These are phyloP conservation scores for Apiotrichum domesticum DNA, from an alignment of 1,284 basidiomycete species.

Conservation along the genomic window DNA sequence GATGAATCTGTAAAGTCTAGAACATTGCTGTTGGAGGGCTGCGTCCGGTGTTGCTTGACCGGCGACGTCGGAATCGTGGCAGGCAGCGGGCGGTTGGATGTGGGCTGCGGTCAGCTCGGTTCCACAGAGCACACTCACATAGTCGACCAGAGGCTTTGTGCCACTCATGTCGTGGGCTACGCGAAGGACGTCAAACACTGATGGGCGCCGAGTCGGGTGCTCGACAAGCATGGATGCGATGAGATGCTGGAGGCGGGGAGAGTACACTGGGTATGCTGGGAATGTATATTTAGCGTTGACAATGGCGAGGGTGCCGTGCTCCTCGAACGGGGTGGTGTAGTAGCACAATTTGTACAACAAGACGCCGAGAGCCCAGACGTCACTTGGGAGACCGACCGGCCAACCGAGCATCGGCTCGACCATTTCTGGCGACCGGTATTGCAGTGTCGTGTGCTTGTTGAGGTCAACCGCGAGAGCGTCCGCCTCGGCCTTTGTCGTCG, in stretches of 20 bases:
- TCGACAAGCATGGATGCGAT: conserved; percentile 87
- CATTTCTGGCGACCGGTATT: conserved; percentile 97
- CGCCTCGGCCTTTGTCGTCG: conserved; percentile 71
- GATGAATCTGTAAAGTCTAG: conserved; percentile 42
- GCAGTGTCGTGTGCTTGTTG: conserved; percentile 88
- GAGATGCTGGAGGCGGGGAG: conserved; percentile 71
- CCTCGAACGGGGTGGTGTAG: conserved; percentile 98
- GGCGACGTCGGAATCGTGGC: conserved; percentile 1
- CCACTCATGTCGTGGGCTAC: conserved; percentile 75
- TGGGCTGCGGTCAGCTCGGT: background rate
- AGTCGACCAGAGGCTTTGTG: conserved; percentile 70
- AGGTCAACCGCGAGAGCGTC: conserved; percentile 83
- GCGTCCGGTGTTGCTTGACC: background rate
- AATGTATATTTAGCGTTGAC: conserved; percentile 94
- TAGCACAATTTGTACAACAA: conserved; percentile 83
- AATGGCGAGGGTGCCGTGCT: conserved; percentile 92
- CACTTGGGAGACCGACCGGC: conserved; percentile 51
- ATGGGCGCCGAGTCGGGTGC: conserved; percentile 72
- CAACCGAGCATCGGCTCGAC: conserved; percentile 59
- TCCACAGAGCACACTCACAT: conserved; percentile 35
- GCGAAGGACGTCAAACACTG: conserved; percentile 70
- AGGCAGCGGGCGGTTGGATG: conserved; percentile 1
- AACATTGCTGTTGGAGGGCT: conserved; percentile 24
- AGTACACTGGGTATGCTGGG: conserved; percentile 89
- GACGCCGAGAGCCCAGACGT: conserved; percentile 72